These are phyloP conservation scores for Monilinia fructicola DNA, from an alignment of 2,329 filamentous ascomycete genomes.

Conservation along the genomic window DNA sequence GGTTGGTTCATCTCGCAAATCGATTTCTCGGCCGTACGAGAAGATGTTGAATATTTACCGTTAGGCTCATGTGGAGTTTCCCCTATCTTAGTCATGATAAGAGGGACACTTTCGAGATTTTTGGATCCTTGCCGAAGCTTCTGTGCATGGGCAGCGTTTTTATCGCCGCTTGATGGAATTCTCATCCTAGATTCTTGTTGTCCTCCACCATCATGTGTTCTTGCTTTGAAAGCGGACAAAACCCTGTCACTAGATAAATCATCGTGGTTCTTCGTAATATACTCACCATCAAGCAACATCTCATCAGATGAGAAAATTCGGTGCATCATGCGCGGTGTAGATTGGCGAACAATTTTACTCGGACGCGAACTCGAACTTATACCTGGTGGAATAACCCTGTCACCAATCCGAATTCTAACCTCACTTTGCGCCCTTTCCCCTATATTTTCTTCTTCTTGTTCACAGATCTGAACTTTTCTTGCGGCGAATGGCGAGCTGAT, in stretches of 20 bases:
- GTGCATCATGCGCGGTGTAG: conserved; percentile 14
- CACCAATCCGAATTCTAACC: conserved; percentile 39
- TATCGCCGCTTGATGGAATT: neutral
- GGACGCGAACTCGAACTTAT: conserved; percentile 34
- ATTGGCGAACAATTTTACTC: conserved; percentile 20
- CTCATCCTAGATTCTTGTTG: neutral
- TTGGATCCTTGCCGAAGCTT: neutral
- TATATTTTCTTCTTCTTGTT: neutral
- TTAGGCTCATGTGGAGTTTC: neutral
- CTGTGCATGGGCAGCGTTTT: too few relatives aligned
- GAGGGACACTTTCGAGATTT: neutral
- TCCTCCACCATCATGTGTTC: neutral
- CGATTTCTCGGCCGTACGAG: neutral
- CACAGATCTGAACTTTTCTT: conserved; percentile 10
- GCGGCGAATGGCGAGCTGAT: conserved; percentile 29
- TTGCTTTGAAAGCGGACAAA: neutral
- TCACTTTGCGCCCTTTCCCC: conserved; percentile 24
- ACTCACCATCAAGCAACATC: conserved; percentile 37
- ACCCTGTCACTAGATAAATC: conserved; percentile 3
- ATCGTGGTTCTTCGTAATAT: neutral
- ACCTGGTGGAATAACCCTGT: conserved; percentile 31
- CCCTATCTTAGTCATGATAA: neutral
- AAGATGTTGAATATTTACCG: neutral
- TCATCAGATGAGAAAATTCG: conserved; percentile 34
- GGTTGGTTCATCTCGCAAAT: conserved; percentile 15